These are phyloP conservation scores for Clonostachys rosea DNA, from an alignment of 2,329 filamentous ascomycete genomes.

Conservation along the genomic window DNA sequence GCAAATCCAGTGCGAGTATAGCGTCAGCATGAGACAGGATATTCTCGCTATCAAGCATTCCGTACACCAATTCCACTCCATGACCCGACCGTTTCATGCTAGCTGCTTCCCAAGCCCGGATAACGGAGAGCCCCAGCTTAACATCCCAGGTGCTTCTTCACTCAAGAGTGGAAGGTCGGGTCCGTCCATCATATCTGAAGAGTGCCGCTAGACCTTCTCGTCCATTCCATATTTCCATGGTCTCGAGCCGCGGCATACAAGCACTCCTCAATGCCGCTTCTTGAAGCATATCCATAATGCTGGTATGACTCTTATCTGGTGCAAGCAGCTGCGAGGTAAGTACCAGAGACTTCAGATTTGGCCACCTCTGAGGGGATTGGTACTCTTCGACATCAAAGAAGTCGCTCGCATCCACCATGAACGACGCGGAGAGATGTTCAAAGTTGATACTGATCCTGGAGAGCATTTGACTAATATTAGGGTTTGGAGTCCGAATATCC, in stretches of 20 bases:
- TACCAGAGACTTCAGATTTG: slow-evolving; percentile 18
- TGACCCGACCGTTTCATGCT: slow-evolving; percentile 1
- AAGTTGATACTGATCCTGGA: slow-evolving; percentile 19
- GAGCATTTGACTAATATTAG: slow-evolving; percentile 16
- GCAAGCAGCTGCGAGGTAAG: slow-evolving; percentile 20
- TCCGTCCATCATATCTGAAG: slow-evolving; percentile 9
- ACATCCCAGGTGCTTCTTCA: slow-evolving; percentile 7
- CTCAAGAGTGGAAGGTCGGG: slow-evolving; percentile 4
- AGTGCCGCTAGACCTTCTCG: slow-evolving; percentile 11
- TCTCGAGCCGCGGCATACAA: slow-evolving; percentile 20
- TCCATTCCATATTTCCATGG: slow-evolving; percentile 25
- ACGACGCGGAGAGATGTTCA: slow-evolving; percentile 19
- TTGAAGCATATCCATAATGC: slow-evolving; percentile 13
- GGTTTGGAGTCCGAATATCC: slow-evolving; percentile 11
- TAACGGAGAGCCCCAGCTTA: slow-evolving; percentile 2
- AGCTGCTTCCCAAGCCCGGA: slow-evolving; percentile 11
- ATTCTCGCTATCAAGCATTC: slow-evolving; percentile 7
- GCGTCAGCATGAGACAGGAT: slow-evolving; percentile 23
- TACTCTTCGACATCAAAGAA: slow-evolving; percentile 18
- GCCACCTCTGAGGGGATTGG: slow-evolving; percentile 9
- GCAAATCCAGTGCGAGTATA: slow-evolving; percentile 18
- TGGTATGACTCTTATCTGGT: slow-evolving; percentile 3
- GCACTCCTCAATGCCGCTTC: slow-evolving; percentile 13
- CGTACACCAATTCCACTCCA: background rate
- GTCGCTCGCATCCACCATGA: slow-evolving; percentile 20